Evolutionary conservation across 768 basidiomycete species (phyloP), one percentile per base, ranked within the genome.

Genomic region (Mycena capillaripes): DNA sequence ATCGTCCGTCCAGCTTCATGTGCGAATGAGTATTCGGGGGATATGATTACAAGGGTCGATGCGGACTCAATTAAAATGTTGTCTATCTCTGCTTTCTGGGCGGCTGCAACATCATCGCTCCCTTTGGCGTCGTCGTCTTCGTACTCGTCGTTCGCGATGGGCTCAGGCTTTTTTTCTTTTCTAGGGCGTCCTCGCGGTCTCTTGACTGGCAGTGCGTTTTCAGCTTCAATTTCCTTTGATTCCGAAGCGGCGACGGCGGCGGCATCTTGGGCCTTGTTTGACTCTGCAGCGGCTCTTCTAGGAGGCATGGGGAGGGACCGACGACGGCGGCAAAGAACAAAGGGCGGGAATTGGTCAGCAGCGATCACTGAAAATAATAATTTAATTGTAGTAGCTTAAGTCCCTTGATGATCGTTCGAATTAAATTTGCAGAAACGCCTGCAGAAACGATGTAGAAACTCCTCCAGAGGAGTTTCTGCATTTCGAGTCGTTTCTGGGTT

Each of bases 391-490:
- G 9, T 50, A 25, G 14, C 8, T 50, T 50, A 23, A 23, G 48
- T 50, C n/a, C 48, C 23, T n/a, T 50, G 21, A 25, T 16, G n/a
- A 50, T 23, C n/a, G 48, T 25, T 50, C 14, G 48, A 50, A 50
- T n/a, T 50, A 50, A n/a, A 25, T n/a, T 16, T 25, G 21, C 48
- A 50, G 48, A 50, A 50, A 50, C 23, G 48, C 25, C n/a, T n/a
- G n/a, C 48, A 50, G 48, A 50, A 50, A 50, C 23, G 48, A 50
- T 50, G 48, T 25, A 50, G 48, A 50, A 64, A 64, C 44, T 30
- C 62, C 61, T 64, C 62, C 4, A n/a, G 29, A 50, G 48, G 48
- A 48, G 44, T 40, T 30, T 65, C 63, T 32, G n/a, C n/a, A n/a
- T n/a, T n/a, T n/a, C n/a, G n/a, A n/a, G n/a, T n/a, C n/a, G n/a